These are phyloP conservation scores for Cylindrotheca fusiformis DNA, from an alignment of 108 stramenopile genomes.

Conservation along the genomic window DNA sequence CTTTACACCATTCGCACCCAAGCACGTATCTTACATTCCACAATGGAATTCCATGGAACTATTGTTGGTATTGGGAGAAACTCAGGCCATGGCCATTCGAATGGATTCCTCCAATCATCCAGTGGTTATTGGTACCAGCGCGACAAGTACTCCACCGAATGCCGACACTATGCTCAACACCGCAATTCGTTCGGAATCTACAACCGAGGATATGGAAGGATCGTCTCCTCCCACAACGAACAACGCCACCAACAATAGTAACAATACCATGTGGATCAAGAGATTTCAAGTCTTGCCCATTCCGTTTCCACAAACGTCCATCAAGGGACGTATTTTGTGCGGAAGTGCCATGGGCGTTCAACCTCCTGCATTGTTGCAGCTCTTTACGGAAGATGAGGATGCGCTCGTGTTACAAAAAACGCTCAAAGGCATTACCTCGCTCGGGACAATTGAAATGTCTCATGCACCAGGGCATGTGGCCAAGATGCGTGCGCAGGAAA, in stretches of 20 bases:
- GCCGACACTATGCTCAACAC: not conserved
- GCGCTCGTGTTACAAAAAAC: slow-evolving; percentile 9
- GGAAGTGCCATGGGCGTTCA: slow-evolving; percentile 12
- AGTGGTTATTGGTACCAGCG: slow-evolving; percentile 20
- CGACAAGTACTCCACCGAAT: not conserved
- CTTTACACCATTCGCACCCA: slow-evolving; percentile 70
- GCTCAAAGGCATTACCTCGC: slow-evolving; percentile 2
- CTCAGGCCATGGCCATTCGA: slow-evolving; percentile 33
- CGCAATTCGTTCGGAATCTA: not conserved
- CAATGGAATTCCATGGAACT: slow-evolving; percentile 59
- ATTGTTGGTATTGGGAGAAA: slow-evolving; percentile 51
- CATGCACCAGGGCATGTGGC: slow-evolving; percentile 21
- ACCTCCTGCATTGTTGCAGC: slow-evolving; percentile 16
- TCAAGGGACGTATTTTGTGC: slow-evolving; percentile 5
- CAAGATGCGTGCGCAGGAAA: not conserved
- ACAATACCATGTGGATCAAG: slow-evolving; percentile 4
- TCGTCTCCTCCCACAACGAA: not conserved
- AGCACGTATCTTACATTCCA: slow-evolving; percentile 41
- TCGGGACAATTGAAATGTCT: slow-evolving; percentile 8
- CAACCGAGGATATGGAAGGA: not conserved
- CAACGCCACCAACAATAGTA: not conserved
- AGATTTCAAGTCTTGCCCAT: slow-evolving; percentile 36
- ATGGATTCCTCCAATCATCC: slow-evolving; percentile 24
- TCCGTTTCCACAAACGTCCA: slow-evolving; percentile 5
- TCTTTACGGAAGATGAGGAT: slow-evolving; percentile 4